These are phyloP conservation scores for Neurospora sp. DNA, from an alignment of 495 filamentous ascomycete species.

Conservation along the genomic window DNA sequence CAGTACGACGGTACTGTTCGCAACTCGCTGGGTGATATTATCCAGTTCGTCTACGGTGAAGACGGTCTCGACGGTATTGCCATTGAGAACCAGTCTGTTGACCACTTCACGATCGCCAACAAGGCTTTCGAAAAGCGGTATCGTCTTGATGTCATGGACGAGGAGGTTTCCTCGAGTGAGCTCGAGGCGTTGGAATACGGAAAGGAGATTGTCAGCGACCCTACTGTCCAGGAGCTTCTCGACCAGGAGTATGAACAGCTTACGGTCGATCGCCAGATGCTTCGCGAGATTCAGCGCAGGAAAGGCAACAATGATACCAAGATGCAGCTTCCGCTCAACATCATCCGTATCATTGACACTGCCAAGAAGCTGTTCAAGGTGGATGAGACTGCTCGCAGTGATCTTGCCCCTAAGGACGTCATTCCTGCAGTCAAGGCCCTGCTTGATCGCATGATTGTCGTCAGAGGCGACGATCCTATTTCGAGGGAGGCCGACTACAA, in stretches of 20 bases:
- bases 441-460: slow-evolving; percentile 65
- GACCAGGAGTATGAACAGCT: slow-evolving; percentile 86
- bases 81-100: slow-evolving; percentile 86
- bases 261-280: slow-evolving; percentile 57
- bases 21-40: slow-evolving; percentile 92
- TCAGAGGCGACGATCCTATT: slow-evolving; percentile 72
- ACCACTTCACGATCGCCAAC: slow-evolving; percentile 68
- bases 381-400: slow-evolving; percentile 70
- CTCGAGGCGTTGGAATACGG: slow-evolving; percentile 76
- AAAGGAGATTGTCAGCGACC: slow-evolving; percentile 75
- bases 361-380: slow-evolving; percentile 86
- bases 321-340: slow-evolving; percentile 86
- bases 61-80: slow-evolving; percentile 84
- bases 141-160: slow-evolving; percentile 85
- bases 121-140: slow-evolving; percentile 65
- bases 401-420: slow-evolving; percentile 82
- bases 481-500: slow-evolving; percentile 81
- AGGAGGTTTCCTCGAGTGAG: slow-evolving; percentile 40
- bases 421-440: slow-evolving; percentile 70
- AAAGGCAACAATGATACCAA: slow-evolving; percentile 59
- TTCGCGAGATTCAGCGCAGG: slow-evolving; percentile 47
- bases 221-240: slow-evolving; percentile 70
- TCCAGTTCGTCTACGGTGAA: slow-evolving; percentile 97
- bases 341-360: slow-evolving; percentile 80
- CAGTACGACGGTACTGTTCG: slow-evolving; percentile 97